Evolutionary conservation across 192 early-diverging fungal species (phyloP).

Genomic region (Entomortierella beljakovae): DNA sequence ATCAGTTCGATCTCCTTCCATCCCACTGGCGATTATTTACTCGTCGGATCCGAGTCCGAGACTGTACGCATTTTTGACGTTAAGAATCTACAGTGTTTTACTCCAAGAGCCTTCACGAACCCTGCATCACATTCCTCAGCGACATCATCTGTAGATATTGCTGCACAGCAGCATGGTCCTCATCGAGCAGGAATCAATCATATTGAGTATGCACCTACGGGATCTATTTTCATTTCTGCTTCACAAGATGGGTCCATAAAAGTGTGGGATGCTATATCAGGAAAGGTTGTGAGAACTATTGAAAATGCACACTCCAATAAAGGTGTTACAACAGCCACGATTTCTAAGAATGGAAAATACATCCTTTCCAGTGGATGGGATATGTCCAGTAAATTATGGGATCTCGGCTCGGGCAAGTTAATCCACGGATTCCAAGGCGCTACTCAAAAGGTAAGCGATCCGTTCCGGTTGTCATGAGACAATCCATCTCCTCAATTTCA

Average conservation of each 20-base stretch:
- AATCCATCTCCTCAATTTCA: too few relatives aligned
- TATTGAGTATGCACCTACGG: slow-evolving; percentile 79
- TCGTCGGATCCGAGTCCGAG: slow-evolving; percentile 77
- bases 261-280: slow-evolving; percentile 86
- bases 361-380: slow-evolving; percentile 85
- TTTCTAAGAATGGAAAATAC: slow-evolving; percentile 82
- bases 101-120: slow-evolving; percentile 59
- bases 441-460: slow-evolving; percentile 60
- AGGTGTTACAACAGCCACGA: slow-evolving; percentile 76
- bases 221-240: slow-evolving; percentile 78
- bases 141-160: slow-evolving; percentile 7
- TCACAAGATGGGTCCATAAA: slow-evolving; percentile 89
- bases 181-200: slow-evolving; percentile 59
- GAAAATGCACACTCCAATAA: slow-evolving; percentile 81
- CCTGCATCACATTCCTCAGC: slow-evolving; percentile 52
- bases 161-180: slow-evolving; percentile 31
- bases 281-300: slow-evolving; percentile 81
- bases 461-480: too few relatives aligned
- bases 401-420: slow-evolving; percentile 76
- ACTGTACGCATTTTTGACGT: slow-evolving; percentile 89
- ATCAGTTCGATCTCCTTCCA: slow-evolving; percentile 90
- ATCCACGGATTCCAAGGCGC: slow-evolving; percentile 82
- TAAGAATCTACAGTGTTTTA: slow-evolving; percentile 86
- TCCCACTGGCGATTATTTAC: slow-evolving; percentile 90
- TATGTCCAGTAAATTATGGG: slow-evolving; percentile 84